A percentile compares a stretch with the other conserved stretches of the same genome.
phyloP scores from a whole-genome alignment of 176 grass and related monocot species.

The Lolium multiflorum region DNA sequence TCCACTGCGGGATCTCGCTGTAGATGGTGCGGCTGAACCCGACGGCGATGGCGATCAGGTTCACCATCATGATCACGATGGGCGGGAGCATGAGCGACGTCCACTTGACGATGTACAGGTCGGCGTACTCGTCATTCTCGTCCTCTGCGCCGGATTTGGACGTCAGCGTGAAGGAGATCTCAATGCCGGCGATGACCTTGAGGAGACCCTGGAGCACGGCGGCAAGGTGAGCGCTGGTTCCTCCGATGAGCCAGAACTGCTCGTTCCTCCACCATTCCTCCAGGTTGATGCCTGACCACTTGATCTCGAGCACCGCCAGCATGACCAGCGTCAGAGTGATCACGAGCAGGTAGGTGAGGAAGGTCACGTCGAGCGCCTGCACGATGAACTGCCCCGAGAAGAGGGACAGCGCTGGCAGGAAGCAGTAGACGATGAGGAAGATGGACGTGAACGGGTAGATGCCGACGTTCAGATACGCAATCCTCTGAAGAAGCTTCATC shows the following conservation, averaged over 20 bases:
- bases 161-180: constrained; percentile 97
- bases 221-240: constrained; percentile 88
- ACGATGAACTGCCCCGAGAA: constrained; percentile 98
- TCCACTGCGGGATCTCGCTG: constrained; percentile 89
- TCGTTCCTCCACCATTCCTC: constrained; percentile 99
- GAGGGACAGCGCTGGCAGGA: constrained; percentile 93
- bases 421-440: constrained; percentile 99
- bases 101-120: constrained; percentile 97
- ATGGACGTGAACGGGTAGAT: constrained; percentile 98
- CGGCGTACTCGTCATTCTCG: constrained; percentile 77
- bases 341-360: constrained; percentile 83
- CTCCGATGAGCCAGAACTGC: constrained; percentile 98
- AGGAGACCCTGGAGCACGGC: constrained; percentile 92
- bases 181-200: constrained; percentile 91
- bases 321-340: constrained; percentile 73
- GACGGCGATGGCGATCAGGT: constrained; percentile 80
- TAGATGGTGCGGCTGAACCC: constrained; percentile 93
- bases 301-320: constrained; percentile 89
- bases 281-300: constrained; percentile 87
- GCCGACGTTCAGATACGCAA: constrained; percentile 90
- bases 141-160: constrained; percentile 89
- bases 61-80: constrained; percentile 99
- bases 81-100: constrained; percentile 93
- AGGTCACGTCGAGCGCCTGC: constrained; percentile 66
- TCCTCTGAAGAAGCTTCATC: constrained; percentile 90